phyloP scores from a whole-genome alignment of 2,329 filamentous ascomycete species.

The Verticillium dahliae region DNA sequence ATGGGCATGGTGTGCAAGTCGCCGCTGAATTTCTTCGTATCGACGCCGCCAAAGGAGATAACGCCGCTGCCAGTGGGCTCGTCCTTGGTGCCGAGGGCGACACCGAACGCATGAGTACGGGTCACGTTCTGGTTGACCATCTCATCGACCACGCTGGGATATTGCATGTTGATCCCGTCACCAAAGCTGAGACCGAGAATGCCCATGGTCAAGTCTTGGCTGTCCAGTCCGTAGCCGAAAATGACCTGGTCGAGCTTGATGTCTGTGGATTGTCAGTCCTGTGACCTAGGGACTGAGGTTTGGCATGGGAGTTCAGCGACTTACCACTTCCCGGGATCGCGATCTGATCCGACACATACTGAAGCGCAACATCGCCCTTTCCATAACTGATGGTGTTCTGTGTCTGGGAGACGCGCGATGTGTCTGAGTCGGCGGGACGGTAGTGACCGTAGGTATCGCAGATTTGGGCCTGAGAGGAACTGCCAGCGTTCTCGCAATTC shows the following conservation, averaged over 20 bases:
- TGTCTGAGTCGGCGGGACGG: conserved; percentile 15
- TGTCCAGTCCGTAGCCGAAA: conserved; percentile 22
- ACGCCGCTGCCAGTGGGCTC: conserved; percentile 17
- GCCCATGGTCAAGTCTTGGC: conserved; percentile 20
- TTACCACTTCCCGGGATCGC: conserved; percentile 18
- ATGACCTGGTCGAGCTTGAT: conserved; percentile 17
- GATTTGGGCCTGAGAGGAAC: conserved; percentile 22
- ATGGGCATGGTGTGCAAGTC: conserved; percentile 21
- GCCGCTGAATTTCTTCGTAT: conserved; percentile 37
- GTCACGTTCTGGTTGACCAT: conserved; percentile 19
- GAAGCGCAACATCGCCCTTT: conserved; percentile 19
- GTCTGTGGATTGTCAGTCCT: conserved; percentile 6
- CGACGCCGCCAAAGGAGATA: conserved; percentile 37
- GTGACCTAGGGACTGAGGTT: no score
- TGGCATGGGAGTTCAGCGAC: background rate
- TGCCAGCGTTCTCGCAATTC: conserved; percentile 32
- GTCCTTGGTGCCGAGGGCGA: conserved; percentile 23
- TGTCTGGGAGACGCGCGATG: conserved; percentile 9
- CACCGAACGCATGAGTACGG: conserved; percentile 21
- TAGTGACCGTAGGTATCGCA: conserved; percentile 37
- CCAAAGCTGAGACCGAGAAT: conserved; percentile 25
- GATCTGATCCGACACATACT: conserved; percentile 22
- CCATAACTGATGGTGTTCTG: conserved; percentile 19
- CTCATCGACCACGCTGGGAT: conserved; percentile 21
- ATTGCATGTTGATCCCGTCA: conserved; percentile 17